A percentile compares a stretch with the other conserved stretches of the same genome.
phyloP scores from a whole-genome alignment of 1,139 yeast species.

The Hyphopichia khmerensis region DNA sequence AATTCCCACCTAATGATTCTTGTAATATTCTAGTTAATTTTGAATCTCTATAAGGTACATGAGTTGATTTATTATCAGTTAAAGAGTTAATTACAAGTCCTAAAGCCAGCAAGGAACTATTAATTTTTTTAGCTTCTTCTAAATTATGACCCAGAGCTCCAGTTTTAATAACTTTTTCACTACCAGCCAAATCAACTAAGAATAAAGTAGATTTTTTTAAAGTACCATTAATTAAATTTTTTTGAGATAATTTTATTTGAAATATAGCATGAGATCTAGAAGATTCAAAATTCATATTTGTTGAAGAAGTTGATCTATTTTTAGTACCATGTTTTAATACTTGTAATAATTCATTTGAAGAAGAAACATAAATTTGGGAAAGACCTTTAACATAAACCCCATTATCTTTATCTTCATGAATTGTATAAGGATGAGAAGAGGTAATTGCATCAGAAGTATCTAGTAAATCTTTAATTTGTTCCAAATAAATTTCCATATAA shows the following conservation, averaged over 20 bases:
- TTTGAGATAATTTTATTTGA: conserved; percentile 64
- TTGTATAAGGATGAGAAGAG: conserved; percentile 31
- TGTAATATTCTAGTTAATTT: conserved; percentile 80
- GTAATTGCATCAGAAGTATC: conserved; percentile 19
- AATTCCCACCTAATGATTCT: conserved; percentile 85
- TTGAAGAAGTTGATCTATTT: conserved; percentile 57
- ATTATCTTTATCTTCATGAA: conserved; percentile 64
- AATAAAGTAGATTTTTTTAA: conserved; percentile 68
- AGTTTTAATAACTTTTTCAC: conserved; percentile 81
- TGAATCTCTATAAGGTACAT: conserved; percentile 81
- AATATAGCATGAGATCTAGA: conserved; percentile 84
- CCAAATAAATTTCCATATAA: conserved; percentile 83
- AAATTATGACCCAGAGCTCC: conserved; percentile 75
- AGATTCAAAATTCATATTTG: conserved; percentile 73
- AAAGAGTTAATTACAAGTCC: conserved; percentile 82
- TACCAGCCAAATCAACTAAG: conserved; percentile 85
- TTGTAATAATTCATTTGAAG: conserved; percentile 56
- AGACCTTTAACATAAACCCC: conserved; percentile 75
- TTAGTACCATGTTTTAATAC: conserved; percentile 57
- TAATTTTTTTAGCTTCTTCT: conserved; percentile 84
- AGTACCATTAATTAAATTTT: conserved; percentile 52
- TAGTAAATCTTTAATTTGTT: conserved; percentile 64
- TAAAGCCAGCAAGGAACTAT: conserved; percentile 71
- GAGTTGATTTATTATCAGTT: conserved; percentile 65
- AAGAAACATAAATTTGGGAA: conserved; percentile 58